Evolutionary conservation across 306 rosid genomes (phyloP).

Genomic region (Dalbergia cultrata): DNA sequence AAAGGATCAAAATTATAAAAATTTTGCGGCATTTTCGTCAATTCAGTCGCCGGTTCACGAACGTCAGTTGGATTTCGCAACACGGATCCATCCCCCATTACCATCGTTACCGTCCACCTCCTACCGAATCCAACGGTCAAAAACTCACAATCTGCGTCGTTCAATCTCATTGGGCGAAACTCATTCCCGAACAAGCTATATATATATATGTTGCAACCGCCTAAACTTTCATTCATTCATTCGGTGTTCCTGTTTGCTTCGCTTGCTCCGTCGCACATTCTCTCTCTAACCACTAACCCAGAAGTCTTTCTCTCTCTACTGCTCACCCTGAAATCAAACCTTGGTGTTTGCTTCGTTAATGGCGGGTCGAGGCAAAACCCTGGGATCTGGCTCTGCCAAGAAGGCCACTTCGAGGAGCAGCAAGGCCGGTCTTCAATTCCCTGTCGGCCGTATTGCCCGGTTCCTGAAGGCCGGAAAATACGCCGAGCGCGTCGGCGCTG

Average conservation of each 20-base stretch:
- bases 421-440: conserved; percentile 93
- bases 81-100: neutral
- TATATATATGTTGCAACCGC: conserved; percentile 47
- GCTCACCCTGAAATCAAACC: no score
- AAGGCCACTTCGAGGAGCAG: conserved; percentile 86
- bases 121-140: conserved; percentile 45
- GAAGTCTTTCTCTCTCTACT: no score
- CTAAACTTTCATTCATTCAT: neutral
- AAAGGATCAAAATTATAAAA: no score
- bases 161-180: conserved; percentile 48
- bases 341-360: conserved; percentile 12
- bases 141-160: conserved; percentile 50
- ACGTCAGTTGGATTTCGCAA: neutral
- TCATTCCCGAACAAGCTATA: conserved; percentile 44
- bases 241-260: neutral
- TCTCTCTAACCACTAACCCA: neutral
- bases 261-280: no score
- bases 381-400: conserved; percentile 74
- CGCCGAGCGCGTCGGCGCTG: conserved; percentile 94
- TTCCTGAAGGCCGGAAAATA: conserved; percentile 89
- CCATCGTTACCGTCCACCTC: conserved; percentile 53
- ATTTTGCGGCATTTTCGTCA: conserved; percentile 33
- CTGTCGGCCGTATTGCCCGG: conserved; percentile 94
- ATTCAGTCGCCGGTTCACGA: neutral
- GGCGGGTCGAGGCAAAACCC: conserved; percentile 78